Conservation (phyloP, 2,329 filamentous ascomycete species). For the Pestalotiopsis sp. region DNA sequence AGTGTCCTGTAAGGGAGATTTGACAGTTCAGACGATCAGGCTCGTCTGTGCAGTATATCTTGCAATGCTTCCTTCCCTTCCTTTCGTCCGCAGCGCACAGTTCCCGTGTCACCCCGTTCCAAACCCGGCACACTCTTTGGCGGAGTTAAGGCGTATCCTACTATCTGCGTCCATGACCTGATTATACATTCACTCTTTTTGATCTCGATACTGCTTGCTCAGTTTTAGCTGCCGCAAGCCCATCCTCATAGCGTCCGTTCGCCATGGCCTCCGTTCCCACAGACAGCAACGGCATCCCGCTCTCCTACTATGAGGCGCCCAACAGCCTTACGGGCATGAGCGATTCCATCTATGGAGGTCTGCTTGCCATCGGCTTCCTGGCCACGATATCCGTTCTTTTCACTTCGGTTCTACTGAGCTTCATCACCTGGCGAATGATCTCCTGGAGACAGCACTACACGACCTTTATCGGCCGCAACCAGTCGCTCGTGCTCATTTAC, state of each 20-base stretch:
- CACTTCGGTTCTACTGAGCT: conserved; percentile 42
- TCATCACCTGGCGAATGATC: conserved; percentile 51
- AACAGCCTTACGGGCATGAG: conserved; percentile 25
- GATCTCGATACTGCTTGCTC: background rate
- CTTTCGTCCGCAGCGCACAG: background rate
- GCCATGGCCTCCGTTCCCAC: conserved; percentile 18
- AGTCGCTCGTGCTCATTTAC: conserved; percentile 57
- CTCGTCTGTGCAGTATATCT: background rate
- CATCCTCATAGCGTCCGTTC: background rate
- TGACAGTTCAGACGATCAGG: background rate
- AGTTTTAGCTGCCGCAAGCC: background rate
- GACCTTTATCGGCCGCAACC: conserved; percentile 40
- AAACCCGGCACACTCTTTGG: background rate
- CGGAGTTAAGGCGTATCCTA: background rate
- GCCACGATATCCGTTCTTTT: conserved; percentile 49
- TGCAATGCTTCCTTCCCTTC: background rate
- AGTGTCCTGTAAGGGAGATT: background rate
- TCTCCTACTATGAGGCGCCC: conserved; percentile 21
- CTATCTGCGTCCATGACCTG: background rate
- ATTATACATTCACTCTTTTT: background rate
- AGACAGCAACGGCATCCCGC: conserved; percentile 17
- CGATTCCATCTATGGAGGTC: conserved; percentile 30
- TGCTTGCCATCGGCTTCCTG: conserved; percentile 46
- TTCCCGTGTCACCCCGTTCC: background rate
- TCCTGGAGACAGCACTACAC: conserved; percentile 35